Evolutionary conservation across 805 yeast species (phyloP), one percentile per base, ranked within the genome.

Genomic region (Saturnispora gosingensis): DNA sequence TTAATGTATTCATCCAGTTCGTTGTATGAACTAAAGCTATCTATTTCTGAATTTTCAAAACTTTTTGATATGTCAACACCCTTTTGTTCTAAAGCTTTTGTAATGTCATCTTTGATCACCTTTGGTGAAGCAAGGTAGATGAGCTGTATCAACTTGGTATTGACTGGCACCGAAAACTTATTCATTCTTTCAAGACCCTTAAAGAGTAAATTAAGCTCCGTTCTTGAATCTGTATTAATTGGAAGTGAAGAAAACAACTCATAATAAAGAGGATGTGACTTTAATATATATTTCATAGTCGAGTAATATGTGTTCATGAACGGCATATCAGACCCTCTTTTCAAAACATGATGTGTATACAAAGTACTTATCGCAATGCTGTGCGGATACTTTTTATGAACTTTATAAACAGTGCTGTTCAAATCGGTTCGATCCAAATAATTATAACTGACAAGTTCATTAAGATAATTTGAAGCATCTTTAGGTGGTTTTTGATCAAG

Each of bases 361-460:
- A 28, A 10, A 3, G 18, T 20, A 6, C 40, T 38, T n/a, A 47
- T 20, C 7, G 15, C 18, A 28, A 32, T 20, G 28, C 35, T 20
- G 7, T 47, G 27, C 3, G 42, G 28, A 34, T 39, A 44, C 42
- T 43, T 52, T 15, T 52, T 28, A 18, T 27, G 36, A 15, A 52
- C 18, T 39, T 43, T 42, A 22, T 38, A 25, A 15, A 47, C 24
- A 2, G 18, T 18, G 9, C 34, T 20, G 5, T 38, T 38, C 4
- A 50, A 13, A 11, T 25, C 45, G 7, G 32, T 44, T 16, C 46
- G 43, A 28, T 46, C 43, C 2, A 50, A 40, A 39, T 54, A 54
- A 10, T 44, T 25, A 40, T 46, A 48, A 46, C 52, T 50, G 2
- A 40, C 42, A 7, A 52, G 24, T 18, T 50, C 49, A n/a, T 36